phyloP scores from a whole-genome alignment of 2,329 filamentous ascomycete species.

The Epichloe baconii region DNA sequence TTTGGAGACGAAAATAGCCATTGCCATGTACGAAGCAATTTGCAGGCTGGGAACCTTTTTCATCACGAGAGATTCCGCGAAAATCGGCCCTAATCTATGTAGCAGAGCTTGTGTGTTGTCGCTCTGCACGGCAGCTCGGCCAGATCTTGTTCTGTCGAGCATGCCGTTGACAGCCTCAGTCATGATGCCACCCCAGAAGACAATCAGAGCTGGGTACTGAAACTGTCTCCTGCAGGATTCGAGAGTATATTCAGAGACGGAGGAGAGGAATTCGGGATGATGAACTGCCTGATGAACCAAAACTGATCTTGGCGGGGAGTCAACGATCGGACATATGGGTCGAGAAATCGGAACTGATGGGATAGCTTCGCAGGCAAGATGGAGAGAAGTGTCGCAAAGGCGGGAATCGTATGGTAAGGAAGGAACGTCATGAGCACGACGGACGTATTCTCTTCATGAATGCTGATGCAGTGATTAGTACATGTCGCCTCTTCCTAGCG shows the following conservation, averaged over 20 bases:
- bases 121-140: constrained; percentile 60
- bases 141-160: constrained; percentile 64
- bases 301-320: constrained; percentile 66
- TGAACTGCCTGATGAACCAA: constrained; percentile 75
- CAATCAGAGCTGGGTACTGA: constrained; percentile 64
- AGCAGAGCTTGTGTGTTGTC: constrained; percentile 73
- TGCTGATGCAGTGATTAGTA: constrained; percentile 32
- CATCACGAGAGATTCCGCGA: constrained; percentile 67
- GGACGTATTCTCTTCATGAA: constrained; percentile 82
- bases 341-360: constrained; percentile 66
- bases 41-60: constrained; percentile 66
- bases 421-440: constrained; percentile 74
- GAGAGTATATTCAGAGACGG: constrained; percentile 68
- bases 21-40: constrained; percentile 82
- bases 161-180: constrained; percentile 77
- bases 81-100: constrained; percentile 48
- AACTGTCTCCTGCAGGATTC: constrained; percentile 58
- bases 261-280: constrained; percentile 60
- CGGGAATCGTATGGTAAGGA: constrained; percentile 77
- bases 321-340: constrained; percentile 70
- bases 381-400: constrained; percentile 75
- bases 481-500: background rate
- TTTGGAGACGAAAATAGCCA: constrained; percentile 75
- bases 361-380: constrained; percentile 71
- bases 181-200: constrained; percentile 84